Conservation (phyloP, 2,329 filamentous ascomycete genomes). For the Fusarium tupiense region DNA sequence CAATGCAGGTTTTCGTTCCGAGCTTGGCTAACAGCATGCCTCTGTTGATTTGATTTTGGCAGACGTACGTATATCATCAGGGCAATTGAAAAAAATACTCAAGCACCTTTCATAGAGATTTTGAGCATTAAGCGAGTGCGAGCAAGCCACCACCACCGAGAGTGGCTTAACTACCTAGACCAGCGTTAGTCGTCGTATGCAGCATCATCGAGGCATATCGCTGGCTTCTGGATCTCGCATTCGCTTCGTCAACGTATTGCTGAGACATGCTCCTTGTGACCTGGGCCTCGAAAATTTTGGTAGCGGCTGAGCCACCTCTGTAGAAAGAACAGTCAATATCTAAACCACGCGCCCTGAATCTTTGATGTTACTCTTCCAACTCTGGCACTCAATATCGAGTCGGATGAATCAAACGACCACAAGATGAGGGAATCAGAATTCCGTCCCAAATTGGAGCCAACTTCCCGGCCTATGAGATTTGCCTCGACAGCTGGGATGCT, state of each 20-base stretch:
- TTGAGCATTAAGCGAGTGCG: conserved; percentile 24
- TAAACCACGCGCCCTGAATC: neutral
- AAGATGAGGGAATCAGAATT: conserved; percentile 36
- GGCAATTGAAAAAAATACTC: neutral
- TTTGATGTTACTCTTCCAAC: neutral
- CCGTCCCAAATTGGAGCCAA: conserved; percentile 38
- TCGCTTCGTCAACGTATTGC: neutral
- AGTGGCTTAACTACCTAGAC: neutral
- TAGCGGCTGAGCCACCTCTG: neutral
- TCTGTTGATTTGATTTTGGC: neutral
- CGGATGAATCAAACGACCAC: neutral
- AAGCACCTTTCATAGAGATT: neutral
- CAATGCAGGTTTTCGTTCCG: neutral
- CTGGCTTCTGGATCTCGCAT: conserved; percentile 14
- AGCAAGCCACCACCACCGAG: conserved; percentile 10
- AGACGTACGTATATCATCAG: neutral
- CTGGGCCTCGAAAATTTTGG: neutral
- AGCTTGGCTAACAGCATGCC: neutral
- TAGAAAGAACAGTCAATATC: neutral
- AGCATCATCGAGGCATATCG: neutral
- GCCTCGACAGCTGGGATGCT: conserved; percentile 11
- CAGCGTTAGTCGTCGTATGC: neutral
- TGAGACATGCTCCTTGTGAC: neutral
- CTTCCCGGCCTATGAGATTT: conserved; percentile 31
- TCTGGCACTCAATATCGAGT: neutral